Conservation (phyloP, 2,329 filamentous ascomycete genomes). For the Setomelanomma holmii region DNA sequence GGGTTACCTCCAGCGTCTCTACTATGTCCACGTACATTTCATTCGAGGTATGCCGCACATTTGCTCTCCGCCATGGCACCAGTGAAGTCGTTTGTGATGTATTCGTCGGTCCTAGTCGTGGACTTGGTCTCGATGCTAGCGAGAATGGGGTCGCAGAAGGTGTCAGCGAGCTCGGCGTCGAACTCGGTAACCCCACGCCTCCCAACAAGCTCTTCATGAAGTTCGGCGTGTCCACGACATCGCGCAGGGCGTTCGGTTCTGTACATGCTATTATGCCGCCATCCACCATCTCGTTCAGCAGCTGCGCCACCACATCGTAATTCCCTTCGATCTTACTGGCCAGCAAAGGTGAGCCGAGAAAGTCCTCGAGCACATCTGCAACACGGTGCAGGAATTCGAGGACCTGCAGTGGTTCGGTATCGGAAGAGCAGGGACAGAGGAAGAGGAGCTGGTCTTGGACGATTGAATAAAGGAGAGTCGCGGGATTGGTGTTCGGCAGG, state of each 20-base stretch:
- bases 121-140: slow-evolving; percentile 32
- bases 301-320: slow-evolving; percentile 93
- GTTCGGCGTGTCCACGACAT: slow-evolving; percentile 89
- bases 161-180: slow-evolving; percentile 40
- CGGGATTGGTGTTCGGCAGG: slow-evolving; percentile 79
- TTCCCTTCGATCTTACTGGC: slow-evolving; percentile 85
- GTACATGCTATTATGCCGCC: slow-evolving; percentile 87
- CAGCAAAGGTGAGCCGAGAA: slow-evolving; percentile 85
- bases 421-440: slow-evolving; percentile 81
- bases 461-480: slow-evolving; percentile 87
- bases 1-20: slow-evolving; percentile 84
- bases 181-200: slow-evolving; percentile 78
- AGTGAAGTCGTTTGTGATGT: slow-evolving; percentile 52
- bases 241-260: slow-evolving; percentile 89
- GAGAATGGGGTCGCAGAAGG: slow-evolving; percentile 40
- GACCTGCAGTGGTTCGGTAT: slow-evolving; percentile 86
- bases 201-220: slow-evolving; percentile 88
- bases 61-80: slow-evolving; percentile 88
- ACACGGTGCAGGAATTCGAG: slow-evolving; percentile 95
- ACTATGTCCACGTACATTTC: slow-evolving; percentile 97
- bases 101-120: slow-evolving; percentile 29
- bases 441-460: slow-evolving; percentile 88
- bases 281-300: slow-evolving; percentile 96
- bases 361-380: slow-evolving; percentile 92
- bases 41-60: slow-evolving; percentile 95